Evolutionary conservation across 768 basidiomycete species (phyloP).

Genomic region (Mycena vitilis): DNA sequence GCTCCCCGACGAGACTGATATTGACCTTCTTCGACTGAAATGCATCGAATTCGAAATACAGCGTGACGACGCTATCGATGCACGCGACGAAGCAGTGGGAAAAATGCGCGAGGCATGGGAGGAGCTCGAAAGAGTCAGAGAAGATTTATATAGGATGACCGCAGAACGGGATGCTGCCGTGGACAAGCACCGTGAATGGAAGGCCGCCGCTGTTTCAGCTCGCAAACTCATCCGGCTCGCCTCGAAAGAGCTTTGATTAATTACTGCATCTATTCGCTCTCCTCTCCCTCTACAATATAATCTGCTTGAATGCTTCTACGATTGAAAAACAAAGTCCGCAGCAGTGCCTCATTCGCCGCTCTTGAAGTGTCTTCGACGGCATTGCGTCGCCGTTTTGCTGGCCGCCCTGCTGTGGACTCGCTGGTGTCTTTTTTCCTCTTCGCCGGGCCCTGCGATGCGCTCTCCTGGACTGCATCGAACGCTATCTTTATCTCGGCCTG

Average conservation of each 20-base stretch:
- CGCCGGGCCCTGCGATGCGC: neutral
- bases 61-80: neutral
- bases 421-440: neutral
- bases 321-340: constrained; percentile 10
- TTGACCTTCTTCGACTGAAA: neutral
- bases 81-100: neutral
- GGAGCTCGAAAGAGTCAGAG: neutral
- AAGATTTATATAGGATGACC: neutral
- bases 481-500: constrained; percentile 1
- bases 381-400: constrained; percentile 3
- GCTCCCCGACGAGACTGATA: neutral
- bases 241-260: neutral
- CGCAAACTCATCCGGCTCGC: neutral
- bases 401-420: neutral
- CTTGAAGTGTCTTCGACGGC: constrained; percentile 3
- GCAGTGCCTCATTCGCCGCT: constrained; percentile 1
- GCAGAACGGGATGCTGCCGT: neutral
- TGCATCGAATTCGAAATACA: neutral
- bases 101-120: neutral
- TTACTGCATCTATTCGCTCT: neutral
- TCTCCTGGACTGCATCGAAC: constrained; percentile 6
- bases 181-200: neutral
- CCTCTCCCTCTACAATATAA: neutral
- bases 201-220: neutral
- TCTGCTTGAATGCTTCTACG: neutral